Evolutionary conservation across 495 filamentous ascomycete species (phyloP).

Genomic region (Pyronema domesticum): DNA sequence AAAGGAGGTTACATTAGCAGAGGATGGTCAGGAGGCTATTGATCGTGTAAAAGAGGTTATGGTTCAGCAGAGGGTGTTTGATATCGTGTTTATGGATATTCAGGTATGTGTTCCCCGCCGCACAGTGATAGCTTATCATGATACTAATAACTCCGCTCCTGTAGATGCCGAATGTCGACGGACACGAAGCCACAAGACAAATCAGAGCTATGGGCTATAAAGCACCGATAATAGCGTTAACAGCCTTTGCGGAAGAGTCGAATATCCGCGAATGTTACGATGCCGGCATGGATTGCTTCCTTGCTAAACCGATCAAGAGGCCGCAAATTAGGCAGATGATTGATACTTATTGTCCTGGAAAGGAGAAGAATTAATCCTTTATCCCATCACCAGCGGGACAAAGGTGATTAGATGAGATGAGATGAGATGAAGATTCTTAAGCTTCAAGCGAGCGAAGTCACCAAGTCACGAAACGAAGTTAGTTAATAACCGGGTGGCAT

Average conservation of each 20-base stretch:
- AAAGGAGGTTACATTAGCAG: slow-evolving; percentile 55
- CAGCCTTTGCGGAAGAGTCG: slow-evolving; percentile 75
- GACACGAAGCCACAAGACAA: slow-evolving; percentile 68
- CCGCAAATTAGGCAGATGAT: slow-evolving; percentile 76
- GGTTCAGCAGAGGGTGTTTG: slow-evolving; percentile 37
- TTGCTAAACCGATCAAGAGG: slow-evolving; percentile 66
- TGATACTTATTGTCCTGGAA: not conserved
- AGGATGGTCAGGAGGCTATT: slow-evolving; percentile 78
- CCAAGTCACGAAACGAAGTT: too few species aligned
- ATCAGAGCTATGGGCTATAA: slow-evolving; percentile 76
- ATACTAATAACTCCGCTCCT: slow-evolving; percentile 5
- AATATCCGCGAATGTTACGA: slow-evolving; percentile 62
- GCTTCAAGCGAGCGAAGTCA: too few species aligned
- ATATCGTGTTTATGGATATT: slow-evolving; percentile 7
- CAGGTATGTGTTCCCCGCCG: not conserved
- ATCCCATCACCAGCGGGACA: too few species aligned
- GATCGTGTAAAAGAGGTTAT: slow-evolving; percentile 71
- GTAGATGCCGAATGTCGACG: slow-evolving; percentile 85
- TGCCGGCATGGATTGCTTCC: slow-evolving; percentile 33
- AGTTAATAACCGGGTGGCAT: too few species aligned
- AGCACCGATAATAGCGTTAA: slow-evolving; percentile 78
- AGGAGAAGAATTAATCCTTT: not conserved
- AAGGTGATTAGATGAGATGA: too few species aligned
- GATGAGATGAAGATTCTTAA: too few species aligned
- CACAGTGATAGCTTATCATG: not conserved